Conservation (phyloP, 2,329 filamentous ascomycete genomes). For the Ophiostoma himal-ulmi region DNA sequence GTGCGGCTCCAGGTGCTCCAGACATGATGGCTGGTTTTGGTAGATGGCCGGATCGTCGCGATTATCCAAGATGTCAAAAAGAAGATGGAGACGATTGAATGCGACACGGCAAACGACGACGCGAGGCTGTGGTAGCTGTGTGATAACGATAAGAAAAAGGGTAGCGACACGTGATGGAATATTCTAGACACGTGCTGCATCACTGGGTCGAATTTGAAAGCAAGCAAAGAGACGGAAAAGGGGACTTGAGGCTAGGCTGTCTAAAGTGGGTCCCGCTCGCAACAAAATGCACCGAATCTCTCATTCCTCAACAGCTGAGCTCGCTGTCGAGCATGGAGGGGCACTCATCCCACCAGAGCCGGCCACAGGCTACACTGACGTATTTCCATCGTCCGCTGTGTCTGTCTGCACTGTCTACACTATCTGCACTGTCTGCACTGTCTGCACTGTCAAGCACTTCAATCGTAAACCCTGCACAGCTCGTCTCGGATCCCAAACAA, state of each 20-base stretch:
- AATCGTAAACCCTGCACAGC: not conserved
- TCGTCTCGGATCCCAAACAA: slow-evolving; percentile 12
- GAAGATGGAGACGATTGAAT: not conserved
- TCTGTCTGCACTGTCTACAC: not conserved
- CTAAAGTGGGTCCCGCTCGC: not conserved
- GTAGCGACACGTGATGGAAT: slow-evolving; percentile 2
- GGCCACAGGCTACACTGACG: not conserved
- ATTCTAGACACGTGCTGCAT: slow-evolving; percentile 8
- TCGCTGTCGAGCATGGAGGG: not conserved
- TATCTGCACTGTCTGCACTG: not conserved
- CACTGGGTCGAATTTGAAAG: not conserved
- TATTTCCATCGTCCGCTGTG: not conserved
- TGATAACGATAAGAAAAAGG: slow-evolving; percentile 2
- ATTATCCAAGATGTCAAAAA: no score
- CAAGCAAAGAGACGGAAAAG: not conserved
- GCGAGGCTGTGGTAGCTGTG: slow-evolving; percentile 3
- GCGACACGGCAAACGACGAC: not conserved
- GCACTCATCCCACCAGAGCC: not conserved
- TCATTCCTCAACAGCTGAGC: slow-evolving; percentile 6
- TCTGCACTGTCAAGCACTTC: not conserved
- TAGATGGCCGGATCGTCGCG: not conserved
- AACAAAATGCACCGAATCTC: slow-evolving; percentile 14
- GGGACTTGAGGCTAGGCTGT: not conserved
- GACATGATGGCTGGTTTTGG: slow-evolving; percentile 27
- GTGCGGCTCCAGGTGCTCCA: slow-evolving; percentile 28